Percentiles rank a stretch among this genome's conserved stretches.
phyloP scores from a whole-genome alignment of 2,329 filamentous ascomycete species.

The Rasamsonia emersonii region DNA sequence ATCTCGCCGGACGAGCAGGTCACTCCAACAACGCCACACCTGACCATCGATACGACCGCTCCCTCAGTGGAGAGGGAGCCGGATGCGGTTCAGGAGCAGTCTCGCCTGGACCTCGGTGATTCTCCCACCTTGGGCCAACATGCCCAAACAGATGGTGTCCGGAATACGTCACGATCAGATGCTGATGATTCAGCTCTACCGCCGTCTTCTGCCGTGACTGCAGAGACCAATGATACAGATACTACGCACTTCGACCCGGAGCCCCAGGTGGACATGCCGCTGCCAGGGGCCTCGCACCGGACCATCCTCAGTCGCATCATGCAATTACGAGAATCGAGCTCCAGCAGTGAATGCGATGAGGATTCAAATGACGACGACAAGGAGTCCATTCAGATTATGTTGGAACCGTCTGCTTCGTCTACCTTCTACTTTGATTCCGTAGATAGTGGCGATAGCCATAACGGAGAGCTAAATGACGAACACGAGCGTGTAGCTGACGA shows the following conservation, averaged over 20 bases:
- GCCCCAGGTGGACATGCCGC: constrained; percentile 51
- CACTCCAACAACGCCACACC: constrained; percentile 1
- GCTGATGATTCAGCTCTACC: constrained; percentile 36
- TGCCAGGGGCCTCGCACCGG: constrained; percentile 24
- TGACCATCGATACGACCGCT: constrained; percentile 5
- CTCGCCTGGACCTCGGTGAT: constrained; percentile 15
- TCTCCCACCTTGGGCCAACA: constrained; percentile 36
- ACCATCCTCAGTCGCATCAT: constrained; percentile 42
- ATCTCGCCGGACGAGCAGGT: neutral
- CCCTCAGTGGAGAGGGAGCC: neutral
- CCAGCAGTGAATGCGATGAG: constrained; percentile 30
- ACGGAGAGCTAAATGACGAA: constrained; percentile 14
- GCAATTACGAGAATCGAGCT: constrained; percentile 39
- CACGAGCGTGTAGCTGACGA: constrained; percentile 15
- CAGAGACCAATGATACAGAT: constrained; percentile 55
- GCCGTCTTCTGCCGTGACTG: constrained; percentile 53
- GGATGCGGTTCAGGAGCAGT: neutral
- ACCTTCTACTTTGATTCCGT: constrained; percentile 30
- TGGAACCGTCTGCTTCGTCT: constrained; percentile 33
- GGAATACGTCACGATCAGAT: neutral
- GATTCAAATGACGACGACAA: constrained; percentile 38
- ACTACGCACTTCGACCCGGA: constrained; percentile 58
- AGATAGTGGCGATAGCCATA: constrained; percentile 22
- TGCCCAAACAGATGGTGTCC: constrained; percentile 5
- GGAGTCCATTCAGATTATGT: constrained; percentile 50